Evolutionary conservation across 2,329 filamentous ascomycete genomes (phyloP).

Genomic region (Fusarium zealandicum): DNA sequence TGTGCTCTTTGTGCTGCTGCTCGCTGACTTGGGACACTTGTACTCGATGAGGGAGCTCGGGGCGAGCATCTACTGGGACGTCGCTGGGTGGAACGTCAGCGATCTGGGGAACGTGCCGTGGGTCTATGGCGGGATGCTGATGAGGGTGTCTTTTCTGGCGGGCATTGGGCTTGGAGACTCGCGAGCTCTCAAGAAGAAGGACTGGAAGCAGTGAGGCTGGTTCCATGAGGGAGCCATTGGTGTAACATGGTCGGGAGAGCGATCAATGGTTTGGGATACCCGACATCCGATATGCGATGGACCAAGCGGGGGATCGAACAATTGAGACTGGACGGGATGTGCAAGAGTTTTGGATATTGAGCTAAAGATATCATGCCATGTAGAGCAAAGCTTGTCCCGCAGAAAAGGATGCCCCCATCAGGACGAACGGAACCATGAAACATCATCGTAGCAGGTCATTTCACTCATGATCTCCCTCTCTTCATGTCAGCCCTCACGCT

Average conservation of each 20-base stretch:
- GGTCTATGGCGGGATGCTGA: conserved; percentile 70
- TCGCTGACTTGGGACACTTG: conserved; percentile 81
- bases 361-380: conserved; percentile 10
- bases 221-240: neutral
- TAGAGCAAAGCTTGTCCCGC: conserved; percentile 1
- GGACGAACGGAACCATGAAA: neutral
- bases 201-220: conserved; percentile 27
- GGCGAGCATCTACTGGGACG: conserved; percentile 67
- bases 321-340: neutral
- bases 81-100: conserved; percentile 69
- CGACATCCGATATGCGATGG: conserved; percentile 32
- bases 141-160: conserved; percentile 65
- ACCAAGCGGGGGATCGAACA: neutral
- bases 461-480: neutral
- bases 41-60: conserved; percentile 70
- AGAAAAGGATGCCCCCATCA: conserved; percentile 17
- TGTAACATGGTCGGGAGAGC: neutral
- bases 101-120: conserved; percentile 74
- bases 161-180: conserved; percentile 59
- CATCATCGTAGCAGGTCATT: neutral
- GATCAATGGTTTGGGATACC: neutral
- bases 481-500: conserved; percentile 11
- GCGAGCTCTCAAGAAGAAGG: conserved; percentile 37
- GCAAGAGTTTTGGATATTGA: conserved; percentile 9
- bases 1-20: conserved; percentile 70